These are phyloP conservation scores for Botrytis sinoallii DNA, from an alignment of 2,329 filamentous ascomycete genomes.

Conservation along the genomic window DNA sequence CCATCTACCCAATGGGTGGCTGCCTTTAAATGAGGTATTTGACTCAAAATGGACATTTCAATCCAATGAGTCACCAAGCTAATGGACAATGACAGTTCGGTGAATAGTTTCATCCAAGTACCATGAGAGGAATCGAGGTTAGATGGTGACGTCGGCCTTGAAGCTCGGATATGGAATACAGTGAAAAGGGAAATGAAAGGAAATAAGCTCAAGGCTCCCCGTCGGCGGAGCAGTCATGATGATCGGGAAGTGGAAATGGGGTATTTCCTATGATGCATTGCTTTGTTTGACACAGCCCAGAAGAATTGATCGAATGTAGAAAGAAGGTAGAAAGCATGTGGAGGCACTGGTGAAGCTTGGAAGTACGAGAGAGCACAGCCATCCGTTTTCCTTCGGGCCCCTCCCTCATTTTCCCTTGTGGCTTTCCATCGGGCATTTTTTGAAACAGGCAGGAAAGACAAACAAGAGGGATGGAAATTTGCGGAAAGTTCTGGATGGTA, in stretches of 20 bases:
- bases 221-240: neutral
- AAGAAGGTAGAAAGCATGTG: conserved; percentile 9
- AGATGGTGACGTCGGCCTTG: neutral
- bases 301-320: neutral
- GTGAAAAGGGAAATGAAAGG: neutral
- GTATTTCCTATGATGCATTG: neutral
- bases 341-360: neutral
- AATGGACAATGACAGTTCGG: conserved; percentile 4
- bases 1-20: conserved; percentile 2
- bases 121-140: neutral
- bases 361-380: conserved; percentile 7
- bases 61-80: conserved; percentile 1
- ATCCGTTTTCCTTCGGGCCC: neutral
- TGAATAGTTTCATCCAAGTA: neutral
- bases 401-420: neutral
- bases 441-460: neutral
- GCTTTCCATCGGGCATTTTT: conserved; percentile 3
- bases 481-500: neutral
- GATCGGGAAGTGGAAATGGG: neutral
- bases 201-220: neutral
- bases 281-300: neutral
- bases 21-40: neutral
- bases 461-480: neutral
- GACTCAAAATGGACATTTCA: neutral
- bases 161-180: neutral